These are phyloP conservation scores for Neoconidiobolus thromboides DNA, from an alignment of 371 early-diverging fungal genomes.

Conservation along the genomic window DNA sequence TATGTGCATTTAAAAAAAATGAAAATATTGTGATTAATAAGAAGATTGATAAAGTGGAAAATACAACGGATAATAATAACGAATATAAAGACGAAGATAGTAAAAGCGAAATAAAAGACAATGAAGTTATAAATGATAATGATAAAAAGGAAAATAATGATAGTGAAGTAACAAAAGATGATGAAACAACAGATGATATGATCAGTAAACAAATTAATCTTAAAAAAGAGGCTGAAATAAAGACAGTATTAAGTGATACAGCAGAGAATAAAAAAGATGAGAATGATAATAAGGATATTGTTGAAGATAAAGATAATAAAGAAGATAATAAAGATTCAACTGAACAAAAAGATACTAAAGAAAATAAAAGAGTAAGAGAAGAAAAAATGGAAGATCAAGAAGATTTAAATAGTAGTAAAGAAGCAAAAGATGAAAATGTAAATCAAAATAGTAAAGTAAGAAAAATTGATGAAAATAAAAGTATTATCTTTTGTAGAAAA, in stretches of 20 bases:
- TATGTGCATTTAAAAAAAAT: constrained; percentile 10
- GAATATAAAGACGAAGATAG: neutral
- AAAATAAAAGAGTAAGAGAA: too few species aligned
- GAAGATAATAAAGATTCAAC: neutral
- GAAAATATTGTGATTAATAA: neutral
- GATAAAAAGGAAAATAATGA: too few species aligned
- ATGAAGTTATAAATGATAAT: neutral
- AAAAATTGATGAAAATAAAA: too few species aligned
- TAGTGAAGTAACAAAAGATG: too few species aligned
- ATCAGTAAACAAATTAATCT: too few species aligned
- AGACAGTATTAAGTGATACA: constrained; percentile 12
- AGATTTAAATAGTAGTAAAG: too few species aligned
- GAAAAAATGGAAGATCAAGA: too few species aligned
- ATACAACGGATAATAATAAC: neutral
- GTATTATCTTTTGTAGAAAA: too few species aligned
- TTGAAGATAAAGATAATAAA: constrained; percentile 8
- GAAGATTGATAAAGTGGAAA: neutral
- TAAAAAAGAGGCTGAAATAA: neutral
- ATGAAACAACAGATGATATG: too few species aligned
- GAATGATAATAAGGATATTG: neutral
- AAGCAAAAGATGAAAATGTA: too few species aligned
- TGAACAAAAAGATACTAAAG: too few species aligned
- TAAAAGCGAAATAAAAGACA: neutral
- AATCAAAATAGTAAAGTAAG: too few species aligned
- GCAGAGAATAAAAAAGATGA: neutral